A percentile compares a stretch with the other conserved stretches of the same genome.
Evolutionary conservation across 768 basidiomycete genomes (phyloP).

Genomic region (Lactarius psammicola): DNA sequence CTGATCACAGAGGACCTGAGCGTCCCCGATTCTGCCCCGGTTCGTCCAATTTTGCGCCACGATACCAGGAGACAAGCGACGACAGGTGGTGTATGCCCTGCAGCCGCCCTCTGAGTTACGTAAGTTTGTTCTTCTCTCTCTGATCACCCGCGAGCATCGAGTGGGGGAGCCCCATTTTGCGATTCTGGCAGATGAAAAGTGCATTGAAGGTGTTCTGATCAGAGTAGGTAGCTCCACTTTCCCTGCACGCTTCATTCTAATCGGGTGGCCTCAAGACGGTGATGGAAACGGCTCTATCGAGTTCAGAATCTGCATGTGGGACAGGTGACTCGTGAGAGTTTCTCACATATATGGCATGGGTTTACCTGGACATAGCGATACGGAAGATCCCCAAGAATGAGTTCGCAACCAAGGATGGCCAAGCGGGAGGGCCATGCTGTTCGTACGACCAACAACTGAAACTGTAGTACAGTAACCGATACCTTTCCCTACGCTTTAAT

Average conservation of each 20-base stretch:
- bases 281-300: not conserved
- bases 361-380: not conserved
- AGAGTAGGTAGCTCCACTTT: not conserved
- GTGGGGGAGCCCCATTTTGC: not conserved
- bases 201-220: not conserved
- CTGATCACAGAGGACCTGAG: not conserved
- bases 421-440: not conserved
- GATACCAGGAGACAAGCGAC: not conserved
- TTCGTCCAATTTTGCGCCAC: not conserved
- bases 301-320: not conserved
- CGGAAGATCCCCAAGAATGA: not conserved
- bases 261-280: not conserved
- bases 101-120: not conserved
- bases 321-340: not conserved
- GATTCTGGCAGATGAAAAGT: not conserved
- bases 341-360: not conserved
- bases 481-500: constrained; percentile 2
- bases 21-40: not conserved
- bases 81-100: not conserved
- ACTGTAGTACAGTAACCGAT: not conserved
- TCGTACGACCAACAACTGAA: not conserved
- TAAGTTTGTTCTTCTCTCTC: not conserved
- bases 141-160: constrained; percentile 19
- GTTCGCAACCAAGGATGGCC: not conserved
- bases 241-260: not conserved